Evolutionary conservation across 2,329 filamentous ascomycete species (phyloP).

Genomic region (Claviceps sp.): DNA sequence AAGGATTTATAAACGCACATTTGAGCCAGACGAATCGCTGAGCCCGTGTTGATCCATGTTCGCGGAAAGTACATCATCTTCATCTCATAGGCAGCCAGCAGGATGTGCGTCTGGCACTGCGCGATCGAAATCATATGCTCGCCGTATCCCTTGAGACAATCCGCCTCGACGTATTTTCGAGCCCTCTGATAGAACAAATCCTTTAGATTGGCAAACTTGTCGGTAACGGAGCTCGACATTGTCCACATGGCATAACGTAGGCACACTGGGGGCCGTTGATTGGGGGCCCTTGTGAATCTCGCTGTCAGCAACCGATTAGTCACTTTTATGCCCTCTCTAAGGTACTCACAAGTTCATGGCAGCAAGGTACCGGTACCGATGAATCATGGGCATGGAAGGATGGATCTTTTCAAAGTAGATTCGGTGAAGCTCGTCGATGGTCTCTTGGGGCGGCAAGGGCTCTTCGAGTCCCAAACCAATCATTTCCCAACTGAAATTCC

Average conservation of each 20-base stretch:
- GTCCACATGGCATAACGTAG: constrained; percentile 94
- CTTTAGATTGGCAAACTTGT: constrained; percentile 68
- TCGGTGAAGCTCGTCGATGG: constrained; percentile 74
- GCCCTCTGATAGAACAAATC: constrained; percentile 83
- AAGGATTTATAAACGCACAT: constrained; percentile 43
- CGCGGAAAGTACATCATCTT: constrained; percentile 95
- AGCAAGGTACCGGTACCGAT: constrained; percentile 74
- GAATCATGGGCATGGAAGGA: constrained; percentile 74
- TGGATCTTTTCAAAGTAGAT: constrained; percentile 89
- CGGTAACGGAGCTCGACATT: constrained; percentile 71
- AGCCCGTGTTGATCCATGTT: constrained; percentile 85
- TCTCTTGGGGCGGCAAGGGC: constrained; percentile 43
- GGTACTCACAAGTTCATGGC: constrained; percentile 62
- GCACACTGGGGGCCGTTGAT: constrained; percentile 72
- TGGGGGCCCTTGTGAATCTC: constrained; percentile 44
- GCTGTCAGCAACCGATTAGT: not conserved
- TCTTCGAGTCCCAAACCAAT: constrained; percentile 46
- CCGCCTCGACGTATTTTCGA: constrained; percentile 78
- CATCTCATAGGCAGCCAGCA: constrained; percentile 80
- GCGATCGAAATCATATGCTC: constrained; percentile 77
- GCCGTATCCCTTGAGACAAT: constrained; percentile 86
- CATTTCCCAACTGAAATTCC: constrained; percentile 67
- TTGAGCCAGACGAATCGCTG: constrained; percentile 65
- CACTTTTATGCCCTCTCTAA: not conserved
- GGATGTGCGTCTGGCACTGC: constrained; percentile 72